Percentiles rank a stretch among this genome's conserved stretches.
These are phyloP conservation scores for Globisporangium perplexum DNA, from an alignment of 352 stramenopile genomes.

Conservation along the genomic window DNA sequence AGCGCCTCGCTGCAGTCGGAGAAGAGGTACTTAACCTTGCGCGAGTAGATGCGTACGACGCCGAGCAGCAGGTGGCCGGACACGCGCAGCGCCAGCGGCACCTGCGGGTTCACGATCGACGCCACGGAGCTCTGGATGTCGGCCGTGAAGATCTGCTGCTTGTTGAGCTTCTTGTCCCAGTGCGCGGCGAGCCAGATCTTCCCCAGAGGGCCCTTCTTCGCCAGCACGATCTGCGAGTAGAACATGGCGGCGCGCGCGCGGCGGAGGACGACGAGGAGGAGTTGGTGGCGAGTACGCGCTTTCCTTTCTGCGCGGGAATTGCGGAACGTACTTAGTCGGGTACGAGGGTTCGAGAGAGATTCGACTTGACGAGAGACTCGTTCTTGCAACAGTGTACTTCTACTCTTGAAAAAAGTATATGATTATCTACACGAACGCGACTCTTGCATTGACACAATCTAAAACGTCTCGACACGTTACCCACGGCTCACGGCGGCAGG, in stretches of 20 bases:
- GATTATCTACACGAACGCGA: neutral
- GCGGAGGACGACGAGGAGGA: too few relatives aligned
- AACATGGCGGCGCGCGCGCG: slow-evolving; percentile 94
- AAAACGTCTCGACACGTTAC: neutral
- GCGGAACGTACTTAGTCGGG: neutral
- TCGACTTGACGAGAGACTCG: too few relatives aligned
- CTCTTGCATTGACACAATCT: too few relatives aligned
- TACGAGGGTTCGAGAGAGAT: too few relatives aligned
- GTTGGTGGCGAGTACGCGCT: too few relatives aligned
- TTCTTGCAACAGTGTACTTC: too few relatives aligned
- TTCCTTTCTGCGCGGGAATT: too few relatives aligned
- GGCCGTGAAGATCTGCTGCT: slow-evolving; percentile 97
- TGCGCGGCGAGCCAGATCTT: slow-evolving; percentile 99
- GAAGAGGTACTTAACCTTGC: slow-evolving; percentile 98
- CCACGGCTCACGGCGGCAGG: neutral
- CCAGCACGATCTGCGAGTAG: slow-evolving; percentile 99
- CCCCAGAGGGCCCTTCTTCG: slow-evolving; percentile 97
- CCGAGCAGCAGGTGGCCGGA: slow-evolving; percentile 97
- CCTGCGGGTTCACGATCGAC: slow-evolving; percentile 95
- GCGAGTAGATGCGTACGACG: slow-evolving; percentile 98
- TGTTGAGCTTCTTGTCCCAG: slow-evolving; percentile 99
- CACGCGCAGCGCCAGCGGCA: slow-evolving; percentile 96
- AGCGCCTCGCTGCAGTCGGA: slow-evolving; percentile 98
- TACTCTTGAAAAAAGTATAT: too few relatives aligned
- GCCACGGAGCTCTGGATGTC: slow-evolving; percentile 96